These are phyloP conservation scores for Kuraishia floccosa DNA, from an alignment of 805 yeast genomes.

Conservation along the genomic window DNA sequence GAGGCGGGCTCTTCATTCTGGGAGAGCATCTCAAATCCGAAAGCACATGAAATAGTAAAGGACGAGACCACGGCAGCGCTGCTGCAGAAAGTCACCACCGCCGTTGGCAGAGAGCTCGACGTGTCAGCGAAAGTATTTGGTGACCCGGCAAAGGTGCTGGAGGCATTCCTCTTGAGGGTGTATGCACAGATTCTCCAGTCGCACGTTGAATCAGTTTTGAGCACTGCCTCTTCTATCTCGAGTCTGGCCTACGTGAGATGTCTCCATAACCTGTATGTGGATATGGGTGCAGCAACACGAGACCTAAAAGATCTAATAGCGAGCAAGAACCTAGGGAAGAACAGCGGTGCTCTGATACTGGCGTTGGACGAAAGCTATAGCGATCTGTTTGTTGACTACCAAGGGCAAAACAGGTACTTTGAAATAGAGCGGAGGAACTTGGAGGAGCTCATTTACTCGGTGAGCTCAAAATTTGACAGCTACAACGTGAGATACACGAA, in stretches of 20 bases:
- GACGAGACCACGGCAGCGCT: slow-evolving; percentile 41
- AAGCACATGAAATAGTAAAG: slow-evolving; percentile 30
- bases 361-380: slow-evolving; percentile 61
- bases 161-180: slow-evolving; percentile 60
- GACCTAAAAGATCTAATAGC: slow-evolving; percentile 52
- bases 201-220: slow-evolving; percentile 45
- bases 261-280: slow-evolving; percentile 52
- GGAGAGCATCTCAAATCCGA: slow-evolving; percentile 51
- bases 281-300: slow-evolving; percentile 48
- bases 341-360: slow-evolving; percentile 26
- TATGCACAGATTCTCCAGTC: slow-evolving; percentile 62
- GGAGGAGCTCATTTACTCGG: slow-evolving; percentile 35
- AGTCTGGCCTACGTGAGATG: slow-evolving; percentile 67
- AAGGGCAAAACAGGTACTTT: slow-evolving; percentile 59
- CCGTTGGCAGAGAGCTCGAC: slow-evolving; percentile 62
- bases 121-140: slow-evolving; percentile 66
- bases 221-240: slow-evolving; percentile 50
- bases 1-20: slow-evolving; percentile 37
- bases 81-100: slow-evolving; percentile 43
- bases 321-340: slow-evolving; percentile 32
- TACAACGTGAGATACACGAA: slow-evolving; percentile 22
- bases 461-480: slow-evolving; percentile 32
- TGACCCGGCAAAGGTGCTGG: slow-evolving; percentile 53
- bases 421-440: slow-evolving; percentile 59
- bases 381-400: slow-evolving; percentile 64